Conservation (phyloP, 495 filamentous ascomycete species). For the Lichenothelia convexa region DNA sequence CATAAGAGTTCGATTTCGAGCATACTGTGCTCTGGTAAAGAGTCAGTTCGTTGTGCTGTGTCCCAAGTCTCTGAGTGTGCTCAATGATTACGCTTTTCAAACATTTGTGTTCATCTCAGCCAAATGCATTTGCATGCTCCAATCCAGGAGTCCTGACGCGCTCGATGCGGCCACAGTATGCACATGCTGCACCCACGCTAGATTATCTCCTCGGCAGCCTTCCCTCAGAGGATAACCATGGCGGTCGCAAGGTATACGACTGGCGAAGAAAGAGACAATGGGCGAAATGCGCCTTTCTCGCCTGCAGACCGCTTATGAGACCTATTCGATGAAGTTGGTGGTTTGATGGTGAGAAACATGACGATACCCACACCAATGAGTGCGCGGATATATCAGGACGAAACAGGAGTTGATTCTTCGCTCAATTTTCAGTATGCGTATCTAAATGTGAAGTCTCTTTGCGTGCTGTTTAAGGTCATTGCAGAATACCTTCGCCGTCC, state of each 20-base stretch:
- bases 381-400: too few species aligned
- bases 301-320: slow-evolving; percentile 50
- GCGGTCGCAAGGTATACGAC: slow-evolving; percentile 59
- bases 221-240: too few species aligned
- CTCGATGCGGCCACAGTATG: not conserved
- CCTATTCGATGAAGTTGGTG: slow-evolving; percentile 31
- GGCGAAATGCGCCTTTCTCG: slow-evolving; percentile 27
- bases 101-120: not conserved
- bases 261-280: slow-evolving; percentile 42
- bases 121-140: not conserved
- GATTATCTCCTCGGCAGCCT: slow-evolving; percentile 58
- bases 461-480: too few species aligned
- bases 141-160: not conserved
- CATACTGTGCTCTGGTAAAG: not conserved
- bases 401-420: too few species aligned
- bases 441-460: too few species aligned
- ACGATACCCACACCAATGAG: too few species aligned
- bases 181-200: slow-evolving; percentile 23
- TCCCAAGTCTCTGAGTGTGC: not conserved
- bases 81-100: not conserved
- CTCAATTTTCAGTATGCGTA: too few species aligned
- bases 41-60: not conserved
- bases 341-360: slow-evolving; percentile 65
- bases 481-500: too few species aligned
- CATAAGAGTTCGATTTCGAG: too few species aligned